Conservation (phyloP, 2,329 filamentous ascomycete species). For the Graphilbum fragrans region DNA sequence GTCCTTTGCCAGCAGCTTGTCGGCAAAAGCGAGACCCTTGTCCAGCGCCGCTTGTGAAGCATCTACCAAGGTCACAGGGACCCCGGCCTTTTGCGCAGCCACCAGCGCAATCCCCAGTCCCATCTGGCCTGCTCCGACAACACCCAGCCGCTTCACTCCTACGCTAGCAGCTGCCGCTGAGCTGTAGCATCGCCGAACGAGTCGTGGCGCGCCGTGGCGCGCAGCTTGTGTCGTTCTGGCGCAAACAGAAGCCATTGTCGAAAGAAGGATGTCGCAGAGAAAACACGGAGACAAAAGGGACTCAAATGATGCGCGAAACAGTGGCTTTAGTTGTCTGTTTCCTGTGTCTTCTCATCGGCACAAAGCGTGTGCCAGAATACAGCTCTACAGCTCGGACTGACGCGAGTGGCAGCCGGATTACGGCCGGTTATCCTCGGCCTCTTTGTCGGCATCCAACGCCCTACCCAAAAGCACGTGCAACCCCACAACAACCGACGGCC, state of each 20-base stretch:
- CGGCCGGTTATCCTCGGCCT: conserved; percentile 4
- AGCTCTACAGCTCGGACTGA: too few species aligned
- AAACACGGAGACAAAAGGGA: not conserved
- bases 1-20: conserved; percentile 89
- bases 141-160: conserved; percentile 77
- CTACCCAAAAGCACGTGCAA: not conserved
- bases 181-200: conserved; percentile 49
- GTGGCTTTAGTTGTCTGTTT: too few species aligned
- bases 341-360: too few species aligned
- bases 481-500: not conserved
- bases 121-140: conserved; percentile 94
- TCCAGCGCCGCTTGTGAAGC: conserved; percentile 72
- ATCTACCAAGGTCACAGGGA: conserved; percentile 81
- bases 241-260: not conserved
- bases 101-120: conserved; percentile 93
- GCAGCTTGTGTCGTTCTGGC: not conserved
- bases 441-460: not conserved
- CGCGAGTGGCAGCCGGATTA: too few species aligned
- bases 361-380: too few species aligned
- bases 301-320: too few species aligned
- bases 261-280: not conserved
- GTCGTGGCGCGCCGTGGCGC: not conserved
- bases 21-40: conserved; percentile 83
- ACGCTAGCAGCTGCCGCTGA: conserved; percentile 44
- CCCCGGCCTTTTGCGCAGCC: conserved; percentile 68